phyloP scores from a whole-genome alignment of 805 yeast species.

The Candida coquimbonensis region DNA sequence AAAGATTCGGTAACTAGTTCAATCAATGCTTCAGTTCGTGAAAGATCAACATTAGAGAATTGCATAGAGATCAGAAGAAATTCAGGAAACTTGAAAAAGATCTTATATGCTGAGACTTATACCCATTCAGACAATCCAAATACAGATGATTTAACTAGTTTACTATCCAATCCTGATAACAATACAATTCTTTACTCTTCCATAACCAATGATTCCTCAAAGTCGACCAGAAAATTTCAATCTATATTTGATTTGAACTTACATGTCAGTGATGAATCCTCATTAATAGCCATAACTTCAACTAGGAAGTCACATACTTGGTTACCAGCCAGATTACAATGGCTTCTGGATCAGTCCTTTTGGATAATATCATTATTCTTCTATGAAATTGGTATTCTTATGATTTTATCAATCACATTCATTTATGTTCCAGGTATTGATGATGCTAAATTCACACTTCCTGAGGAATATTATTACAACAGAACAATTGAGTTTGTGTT shows the following conservation, averaged over 20 bases:
- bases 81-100: conserved; percentile 17
- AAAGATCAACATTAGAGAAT: conserved; percentile 28
- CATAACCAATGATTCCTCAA: neutral
- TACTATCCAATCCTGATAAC: neutral
- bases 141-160: neutral
- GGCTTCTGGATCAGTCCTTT: conserved; percentile 5
- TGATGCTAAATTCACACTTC: conserved; percentile 22
- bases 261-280: conserved; percentile 1
- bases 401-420: conserved; percentile 32
- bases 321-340: conserved; percentile 13
- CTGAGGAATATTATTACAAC: conserved; percentile 29
- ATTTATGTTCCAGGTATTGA: conserved; percentile 32
- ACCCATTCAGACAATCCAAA: neutral
- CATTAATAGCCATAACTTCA: conserved; percentile 1
- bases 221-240: neutral
- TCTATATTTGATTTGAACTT: neutral
- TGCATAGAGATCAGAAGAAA: conserved; percentile 30
- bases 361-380: conserved; percentile 12
- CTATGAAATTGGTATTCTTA: conserved; percentile 27
- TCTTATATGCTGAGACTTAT: conserved; percentile 13
- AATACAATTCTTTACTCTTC: neutral
- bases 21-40: conserved; percentile 19
- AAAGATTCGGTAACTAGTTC: conserved; percentile 9
- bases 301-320: conserved; percentile 7
- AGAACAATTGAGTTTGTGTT: conserved; percentile 24